These are phyloP conservation scores for Termitomyces sp. DNA, from an alignment of 768 basidiomycete species.

Conservation along the genomic window DNA sequence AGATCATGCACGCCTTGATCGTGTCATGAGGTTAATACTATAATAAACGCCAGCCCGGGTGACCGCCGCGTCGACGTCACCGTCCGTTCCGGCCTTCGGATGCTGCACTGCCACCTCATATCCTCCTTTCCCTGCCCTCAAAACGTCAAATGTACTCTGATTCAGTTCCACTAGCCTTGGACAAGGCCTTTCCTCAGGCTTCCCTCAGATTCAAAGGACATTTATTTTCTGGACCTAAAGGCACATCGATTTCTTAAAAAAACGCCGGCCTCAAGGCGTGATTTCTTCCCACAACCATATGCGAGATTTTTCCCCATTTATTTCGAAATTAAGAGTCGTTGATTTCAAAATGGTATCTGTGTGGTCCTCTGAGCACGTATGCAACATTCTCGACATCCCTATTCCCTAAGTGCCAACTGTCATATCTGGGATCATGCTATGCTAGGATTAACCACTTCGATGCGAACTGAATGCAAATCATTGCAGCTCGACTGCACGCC, in stretches of 20 bases:
- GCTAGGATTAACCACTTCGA: neutral
- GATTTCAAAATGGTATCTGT: neutral
- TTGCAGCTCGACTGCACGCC: neutral
- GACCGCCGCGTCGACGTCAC: conserved; percentile 2
- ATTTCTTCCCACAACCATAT: conserved; percentile 4
- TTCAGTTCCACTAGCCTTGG: neutral
- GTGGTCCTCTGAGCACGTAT: neutral
- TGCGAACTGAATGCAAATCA: neutral
- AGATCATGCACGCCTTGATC: conserved; percentile 16
- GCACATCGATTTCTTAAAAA: neutral
- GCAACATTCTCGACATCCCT: neutral
- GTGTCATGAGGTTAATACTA: conserved; percentile 11
- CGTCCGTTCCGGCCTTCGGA: conserved; percentile 11
- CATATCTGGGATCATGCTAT: neutral
- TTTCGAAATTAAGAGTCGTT: no score
- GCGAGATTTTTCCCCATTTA: neutral
- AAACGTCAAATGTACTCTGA: neutral
- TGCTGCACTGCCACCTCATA: conserved; percentile 4
- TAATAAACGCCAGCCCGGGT: neutral
- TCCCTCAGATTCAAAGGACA: neutral
- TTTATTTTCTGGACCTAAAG: neutral
- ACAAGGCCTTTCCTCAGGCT: neutral
- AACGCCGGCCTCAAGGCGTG: neutral
- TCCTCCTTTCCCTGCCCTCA: neutral
- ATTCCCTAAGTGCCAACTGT: neutral